Conservation (phyloP, 345 rosid genomes). For the Anastatica hierochuntica region DNA sequence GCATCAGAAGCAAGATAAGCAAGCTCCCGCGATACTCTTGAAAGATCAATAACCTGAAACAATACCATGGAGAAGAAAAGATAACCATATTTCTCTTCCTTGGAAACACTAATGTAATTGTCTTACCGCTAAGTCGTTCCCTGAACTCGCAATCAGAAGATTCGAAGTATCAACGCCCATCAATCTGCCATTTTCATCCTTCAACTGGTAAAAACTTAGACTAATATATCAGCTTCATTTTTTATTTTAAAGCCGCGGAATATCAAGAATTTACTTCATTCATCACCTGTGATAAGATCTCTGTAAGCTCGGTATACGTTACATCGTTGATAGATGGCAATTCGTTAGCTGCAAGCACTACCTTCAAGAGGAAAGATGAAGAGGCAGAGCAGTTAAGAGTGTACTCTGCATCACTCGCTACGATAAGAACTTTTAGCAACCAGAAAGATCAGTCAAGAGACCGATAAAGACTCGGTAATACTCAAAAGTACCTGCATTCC, state of each 20-base stretch:
- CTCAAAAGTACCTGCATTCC: constrained; percentile 65
- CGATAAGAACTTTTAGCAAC: not conserved
- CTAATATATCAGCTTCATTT: not conserved
- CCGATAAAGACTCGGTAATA: too few species aligned
- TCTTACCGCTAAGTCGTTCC: constrained; percentile 94
- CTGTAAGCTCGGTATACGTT: constrained; percentile 75
- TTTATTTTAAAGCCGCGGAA: too few species aligned
- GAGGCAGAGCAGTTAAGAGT: not conserved
- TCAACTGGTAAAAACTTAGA: constrained; percentile 45
- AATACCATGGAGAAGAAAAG: too few species aligned
- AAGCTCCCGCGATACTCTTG: constrained; percentile 79
- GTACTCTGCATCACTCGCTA: not conserved
- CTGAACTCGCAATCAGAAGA: constrained; percentile 85
- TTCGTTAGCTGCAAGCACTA: constrained; percentile 94
- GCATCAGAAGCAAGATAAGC: constrained; percentile 81
- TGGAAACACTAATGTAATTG: not conserved
- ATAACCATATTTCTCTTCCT: too few species aligned
- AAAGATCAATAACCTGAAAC: constrained; percentile 88
- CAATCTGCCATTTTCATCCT: constrained; percentile 71
- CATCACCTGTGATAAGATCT: constrained; percentile 71
- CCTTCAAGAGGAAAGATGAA: constrained; percentile 34
- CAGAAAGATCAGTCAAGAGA: not conserved
- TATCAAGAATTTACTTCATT: not conserved
- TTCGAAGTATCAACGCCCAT: constrained; percentile 76
- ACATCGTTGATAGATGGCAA: constrained; percentile 95